A percentile compares a stretch with the other conserved stretches of the same genome.
Conservation (phyloP, 2,329 filamentous ascomycete genomes). For the Ceratocystis variospora region DNA sequence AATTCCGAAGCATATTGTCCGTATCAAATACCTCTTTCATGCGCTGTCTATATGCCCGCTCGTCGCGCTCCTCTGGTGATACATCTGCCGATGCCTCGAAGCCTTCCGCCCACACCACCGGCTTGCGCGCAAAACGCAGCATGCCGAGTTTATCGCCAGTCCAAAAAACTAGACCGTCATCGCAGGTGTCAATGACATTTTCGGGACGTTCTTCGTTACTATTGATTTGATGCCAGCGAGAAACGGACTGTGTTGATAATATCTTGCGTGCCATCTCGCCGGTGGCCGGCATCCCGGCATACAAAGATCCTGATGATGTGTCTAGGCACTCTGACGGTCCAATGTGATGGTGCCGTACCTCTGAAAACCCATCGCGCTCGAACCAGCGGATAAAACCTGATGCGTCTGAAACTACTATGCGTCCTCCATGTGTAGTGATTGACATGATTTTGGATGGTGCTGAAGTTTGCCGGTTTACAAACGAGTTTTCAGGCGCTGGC, state of each 20-base stretch:
- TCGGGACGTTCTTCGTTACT: neutral
- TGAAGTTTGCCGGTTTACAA: conserved; percentile 63
- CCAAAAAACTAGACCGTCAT: conserved; percentile 69
- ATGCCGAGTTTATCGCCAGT: conserved; percentile 74
- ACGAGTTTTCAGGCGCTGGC: neutral
- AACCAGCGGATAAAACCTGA: conserved; percentile 81
- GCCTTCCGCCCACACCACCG: conserved; percentile 36
- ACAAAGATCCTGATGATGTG: conserved; percentile 34
- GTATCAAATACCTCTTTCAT: conserved; percentile 64
- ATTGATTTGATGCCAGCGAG: conserved; percentile 20
- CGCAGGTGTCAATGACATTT: conserved; percentile 27
- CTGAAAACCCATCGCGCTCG: conserved; percentile 63
- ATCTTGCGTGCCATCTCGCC: conserved; percentile 74
- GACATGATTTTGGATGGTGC: conserved; percentile 69
- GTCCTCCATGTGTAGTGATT: conserved; percentile 65
- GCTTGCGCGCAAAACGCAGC: conserved; percentile 44
- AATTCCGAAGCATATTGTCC: conserved; percentile 39
- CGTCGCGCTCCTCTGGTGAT: conserved; percentile 35
- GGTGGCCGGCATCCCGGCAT: conserved; percentile 37
- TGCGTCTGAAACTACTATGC: conserved; percentile 71
- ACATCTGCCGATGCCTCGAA: conserved; percentile 36
- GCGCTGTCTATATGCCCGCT: conserved; percentile 45
- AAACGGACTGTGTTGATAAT: conserved; percentile 41
- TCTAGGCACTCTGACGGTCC: conserved; percentile 37
- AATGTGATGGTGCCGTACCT: conserved; percentile 41